Conservation (phyloP, 139 green algal genomes). For the Picochlorum sp. region DNA sequence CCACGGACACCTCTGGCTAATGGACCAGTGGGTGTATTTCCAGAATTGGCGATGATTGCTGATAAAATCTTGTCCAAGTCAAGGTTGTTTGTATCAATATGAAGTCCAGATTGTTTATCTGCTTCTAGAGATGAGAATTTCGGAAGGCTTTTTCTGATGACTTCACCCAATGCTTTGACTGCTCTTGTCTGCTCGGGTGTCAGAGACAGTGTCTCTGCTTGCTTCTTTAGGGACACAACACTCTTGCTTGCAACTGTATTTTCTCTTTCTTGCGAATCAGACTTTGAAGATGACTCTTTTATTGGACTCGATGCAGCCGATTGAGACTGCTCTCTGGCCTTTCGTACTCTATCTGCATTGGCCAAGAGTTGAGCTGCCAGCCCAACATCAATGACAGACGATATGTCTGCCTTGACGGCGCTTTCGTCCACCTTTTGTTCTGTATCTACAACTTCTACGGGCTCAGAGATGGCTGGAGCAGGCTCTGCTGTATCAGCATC, state of each 20-base stretch:
- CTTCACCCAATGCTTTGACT: neutral
- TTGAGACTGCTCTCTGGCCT: neutral
- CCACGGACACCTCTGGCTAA: slow-evolving; percentile 14
- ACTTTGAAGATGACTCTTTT: neutral
- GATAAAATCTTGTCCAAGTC: slow-evolving; percentile 16
- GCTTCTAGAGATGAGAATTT: neutral
- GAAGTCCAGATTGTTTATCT: slow-evolving; percentile 11
- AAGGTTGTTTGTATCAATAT: neutral
- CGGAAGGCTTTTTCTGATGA: slow-evolving; percentile 1
- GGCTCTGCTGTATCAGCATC: too few relatives aligned
- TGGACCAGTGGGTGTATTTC: slow-evolving; percentile 22
- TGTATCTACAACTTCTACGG: too few relatives aligned
- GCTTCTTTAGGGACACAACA: neutral
- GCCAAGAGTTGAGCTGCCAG: slow-evolving; percentile 2
- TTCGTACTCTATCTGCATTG: slow-evolving; percentile 1
- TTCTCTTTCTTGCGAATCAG: neutral
- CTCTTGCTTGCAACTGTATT: neutral
- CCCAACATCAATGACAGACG: neutral
- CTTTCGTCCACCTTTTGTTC: too few relatives aligned
- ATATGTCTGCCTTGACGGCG: neutral
- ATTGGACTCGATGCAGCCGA: neutral
- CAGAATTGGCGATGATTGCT: slow-evolving; percentile 16
- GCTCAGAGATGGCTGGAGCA: too few relatives aligned
- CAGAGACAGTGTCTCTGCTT: neutral
- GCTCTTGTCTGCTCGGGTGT: slow-evolving; percentile 1